Evolutionary conservation across 2,329 filamentous ascomycete genomes (phyloP).

Genomic region (Alternaria gansuensis): DNA sequence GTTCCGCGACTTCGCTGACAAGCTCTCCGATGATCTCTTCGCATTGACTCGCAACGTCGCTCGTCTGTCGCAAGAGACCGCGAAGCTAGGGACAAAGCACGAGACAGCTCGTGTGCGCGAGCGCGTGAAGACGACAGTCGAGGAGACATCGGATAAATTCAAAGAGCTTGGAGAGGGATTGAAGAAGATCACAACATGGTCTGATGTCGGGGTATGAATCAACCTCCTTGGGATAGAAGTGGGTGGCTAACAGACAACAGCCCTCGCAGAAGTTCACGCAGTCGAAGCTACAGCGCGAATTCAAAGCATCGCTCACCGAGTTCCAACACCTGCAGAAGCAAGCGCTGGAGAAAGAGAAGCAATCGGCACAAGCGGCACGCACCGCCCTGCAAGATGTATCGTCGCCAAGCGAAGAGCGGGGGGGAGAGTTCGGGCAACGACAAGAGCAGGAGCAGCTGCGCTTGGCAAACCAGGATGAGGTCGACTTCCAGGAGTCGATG

Average conservation of each 20-base stretch:
- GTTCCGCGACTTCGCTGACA: slow-evolving; percentile 82
- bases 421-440: slow-evolving; percentile 53
- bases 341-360: slow-evolving; percentile 91
- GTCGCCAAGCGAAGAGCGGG: slow-evolving; percentile 55
- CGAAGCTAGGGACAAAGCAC: slow-evolving; percentile 84
- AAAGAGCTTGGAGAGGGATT: slow-evolving; percentile 92
- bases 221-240: not conserved
- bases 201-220: slow-evolving; percentile 75
- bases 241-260: slow-evolving; percentile 57
- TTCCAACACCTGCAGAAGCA: slow-evolving; percentile 92
- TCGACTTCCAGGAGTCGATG: slow-evolving; percentile 95
- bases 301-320: slow-evolving; percentile 85
- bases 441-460: slow-evolving; percentile 75
- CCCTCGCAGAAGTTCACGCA: slow-evolving; percentile 96
- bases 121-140: slow-evolving; percentile 84
- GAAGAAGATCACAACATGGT: slow-evolving; percentile 85
- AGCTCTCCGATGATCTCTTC: slow-evolving; percentile 88
- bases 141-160: slow-evolving; percentile 86
- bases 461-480: slow-evolving; percentile 89
- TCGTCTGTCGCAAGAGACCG: slow-evolving; percentile 82
- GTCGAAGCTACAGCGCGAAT: slow-evolving; percentile 92
- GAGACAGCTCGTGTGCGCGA: slow-evolving; percentile 92
- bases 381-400: slow-evolving; percentile 74
- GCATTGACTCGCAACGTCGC: slow-evolving; percentile 87
- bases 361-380: slow-evolving; percentile 82